phyloP scores from a whole-genome alignment of 2,329 filamentous ascomycete genomes.

The Coniochaeta hoffmannii region DNA sequence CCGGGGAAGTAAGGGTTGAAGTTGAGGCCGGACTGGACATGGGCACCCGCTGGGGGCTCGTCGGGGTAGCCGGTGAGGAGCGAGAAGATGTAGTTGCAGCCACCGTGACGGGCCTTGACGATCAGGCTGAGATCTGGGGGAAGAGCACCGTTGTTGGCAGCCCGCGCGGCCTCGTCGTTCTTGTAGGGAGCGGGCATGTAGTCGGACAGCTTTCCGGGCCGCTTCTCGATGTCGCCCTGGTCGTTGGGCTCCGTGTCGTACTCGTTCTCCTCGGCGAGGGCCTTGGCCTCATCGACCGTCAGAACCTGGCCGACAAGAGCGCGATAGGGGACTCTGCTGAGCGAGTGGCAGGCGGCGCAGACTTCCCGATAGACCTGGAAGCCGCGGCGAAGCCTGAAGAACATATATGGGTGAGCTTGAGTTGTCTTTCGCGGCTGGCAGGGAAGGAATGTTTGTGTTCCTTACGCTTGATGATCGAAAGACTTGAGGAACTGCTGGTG shows the following conservation, averaged over 20 bases:
- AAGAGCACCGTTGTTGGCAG: slow-evolving; percentile 95
- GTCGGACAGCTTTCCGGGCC: slow-evolving; percentile 95
- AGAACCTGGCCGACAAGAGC: slow-evolving; percentile 81
- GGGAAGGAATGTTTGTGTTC: slow-evolving; percentile 20
- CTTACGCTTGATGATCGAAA: slow-evolving; percentile 94
- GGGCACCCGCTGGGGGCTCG: slow-evolving; percentile 83
- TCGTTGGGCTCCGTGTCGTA: slow-evolving; percentile 98
- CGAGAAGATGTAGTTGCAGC: slow-evolving; percentile 97
- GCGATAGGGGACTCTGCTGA: slow-evolving; percentile 90
- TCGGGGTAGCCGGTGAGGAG: slow-evolving; percentile 96
- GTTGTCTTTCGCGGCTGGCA: neutral
- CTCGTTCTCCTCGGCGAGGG: slow-evolving; percentile 93
- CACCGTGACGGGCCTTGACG: slow-evolving; percentile 94
- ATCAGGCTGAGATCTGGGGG: slow-evolving; percentile 97
- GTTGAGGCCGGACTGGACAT: slow-evolving; percentile 84
- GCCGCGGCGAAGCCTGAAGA: slow-evolving; percentile 79
- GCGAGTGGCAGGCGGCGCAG: slow-evolving; percentile 95
- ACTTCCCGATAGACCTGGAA: slow-evolving; percentile 99
- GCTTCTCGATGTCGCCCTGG: slow-evolving; percentile 96
- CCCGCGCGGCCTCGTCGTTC: slow-evolving; percentile 97
- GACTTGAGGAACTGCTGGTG: slow-evolving; percentile 89
- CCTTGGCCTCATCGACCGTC: slow-evolving; percentile 98
- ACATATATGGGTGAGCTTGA: slow-evolving; percentile 2
- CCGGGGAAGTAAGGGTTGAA: slow-evolving; percentile 99
- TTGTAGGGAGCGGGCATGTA: slow-evolving; percentile 94